Percentiles rank a stretch among this genome's conserved stretches.
Conservation (phyloP, 176 grass and related monocot species). For the Eleusine indica region DNA sequence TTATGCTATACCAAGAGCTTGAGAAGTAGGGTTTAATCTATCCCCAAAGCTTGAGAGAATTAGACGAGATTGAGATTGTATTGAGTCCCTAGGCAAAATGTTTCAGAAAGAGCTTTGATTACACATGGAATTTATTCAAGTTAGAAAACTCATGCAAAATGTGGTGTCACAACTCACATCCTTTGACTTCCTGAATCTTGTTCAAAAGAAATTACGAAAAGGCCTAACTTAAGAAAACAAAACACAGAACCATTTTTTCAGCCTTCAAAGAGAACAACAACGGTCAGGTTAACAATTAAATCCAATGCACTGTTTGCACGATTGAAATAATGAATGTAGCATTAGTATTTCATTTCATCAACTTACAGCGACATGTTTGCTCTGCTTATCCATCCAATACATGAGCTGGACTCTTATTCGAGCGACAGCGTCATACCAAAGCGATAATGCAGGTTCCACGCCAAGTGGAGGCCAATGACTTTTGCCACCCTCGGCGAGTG, state of each 20-base stretch:
- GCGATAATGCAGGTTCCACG: conserved; percentile 79
- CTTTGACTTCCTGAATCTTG: background rate
- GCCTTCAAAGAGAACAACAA: background rate
- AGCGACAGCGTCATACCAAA: conserved; percentile 93
- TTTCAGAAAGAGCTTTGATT: conserved; percentile 20
- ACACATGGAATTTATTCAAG: background rate
- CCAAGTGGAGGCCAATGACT: conserved; percentile 87
- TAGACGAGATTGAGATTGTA: background rate
- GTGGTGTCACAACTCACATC: background rate
- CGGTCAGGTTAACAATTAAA: conserved; percentile 24
- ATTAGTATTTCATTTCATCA: conserved; percentile 36
- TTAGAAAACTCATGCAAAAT: background rate
- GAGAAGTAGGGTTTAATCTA: too few species aligned
- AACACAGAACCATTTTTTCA: background rate
- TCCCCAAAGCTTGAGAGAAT: too few species aligned
- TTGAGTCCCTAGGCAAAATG: background rate
- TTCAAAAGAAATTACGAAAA: background rate
- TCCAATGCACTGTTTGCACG: background rate
- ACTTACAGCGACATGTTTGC: conserved; percentile 96
- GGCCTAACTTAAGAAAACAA: background rate
- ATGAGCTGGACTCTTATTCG: conserved; percentile 90
- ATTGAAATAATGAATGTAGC: conserved; percentile 1
- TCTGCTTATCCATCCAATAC: conserved; percentile 98
- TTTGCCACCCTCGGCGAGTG: conserved; percentile 88
- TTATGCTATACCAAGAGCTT: too few species aligned